Evolutionary conservation across 1,139 yeast species (phyloP).

Genomic region (Pichia sp.): DNA sequence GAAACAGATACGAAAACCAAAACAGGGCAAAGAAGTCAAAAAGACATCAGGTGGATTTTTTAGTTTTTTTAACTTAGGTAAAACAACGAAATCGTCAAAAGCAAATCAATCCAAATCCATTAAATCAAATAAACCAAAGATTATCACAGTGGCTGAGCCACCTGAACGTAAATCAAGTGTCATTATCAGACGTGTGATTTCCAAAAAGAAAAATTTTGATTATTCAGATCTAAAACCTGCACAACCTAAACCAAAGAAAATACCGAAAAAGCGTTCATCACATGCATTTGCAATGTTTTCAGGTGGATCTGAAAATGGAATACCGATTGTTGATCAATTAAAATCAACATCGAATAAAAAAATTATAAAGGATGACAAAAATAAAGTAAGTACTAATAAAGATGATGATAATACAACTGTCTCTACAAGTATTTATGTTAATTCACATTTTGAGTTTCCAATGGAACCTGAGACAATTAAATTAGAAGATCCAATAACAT

Average conservation of each 20-base stretch:
- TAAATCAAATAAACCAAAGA: background rate
- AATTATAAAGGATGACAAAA: background rate
- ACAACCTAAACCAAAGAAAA: constrained; percentile 4
- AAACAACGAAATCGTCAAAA: background rate
- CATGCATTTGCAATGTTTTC: constrained; percentile 5
- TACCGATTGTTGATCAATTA: background rate
- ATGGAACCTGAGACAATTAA: constrained; percentile 3
- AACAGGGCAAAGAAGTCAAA: background rate
- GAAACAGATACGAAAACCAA: background rate
- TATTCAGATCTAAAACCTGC: constrained; percentile 8
- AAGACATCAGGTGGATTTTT: constrained; percentile 2
- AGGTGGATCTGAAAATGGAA: background rate
- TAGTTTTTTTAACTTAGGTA: background rate
- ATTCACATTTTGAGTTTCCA: constrained; percentile 25
- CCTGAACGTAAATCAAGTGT: constrained; percentile 9
- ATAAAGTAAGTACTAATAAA: background rate
- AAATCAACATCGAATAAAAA: background rate
- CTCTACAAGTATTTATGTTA: constrained; percentile 23
- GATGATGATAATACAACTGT: constrained; percentile 8
- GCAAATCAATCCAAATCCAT: too few relatives aligned
- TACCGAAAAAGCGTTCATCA: background rate
- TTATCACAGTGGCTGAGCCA: background rate
- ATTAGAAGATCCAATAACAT: background rate
- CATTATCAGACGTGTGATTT: constrained; percentile 1
- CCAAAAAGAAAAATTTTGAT: background rate